phyloP scores from a whole-genome alignment of 2,329 filamentous ascomycete species.

The Tolypocladium amazonense region DNA sequence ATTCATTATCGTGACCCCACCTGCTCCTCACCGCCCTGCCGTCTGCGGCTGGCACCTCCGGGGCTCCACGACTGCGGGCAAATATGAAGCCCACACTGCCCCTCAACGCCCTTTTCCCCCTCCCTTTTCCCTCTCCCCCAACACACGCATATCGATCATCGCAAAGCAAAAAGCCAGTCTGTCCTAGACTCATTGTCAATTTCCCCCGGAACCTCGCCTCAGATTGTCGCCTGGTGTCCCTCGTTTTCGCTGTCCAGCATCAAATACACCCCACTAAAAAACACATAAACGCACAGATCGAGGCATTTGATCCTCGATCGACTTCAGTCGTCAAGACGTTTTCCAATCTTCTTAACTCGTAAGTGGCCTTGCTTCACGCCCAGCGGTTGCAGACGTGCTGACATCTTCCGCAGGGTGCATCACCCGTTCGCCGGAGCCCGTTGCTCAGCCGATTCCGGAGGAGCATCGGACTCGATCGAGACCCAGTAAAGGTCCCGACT shows the following conservation, averaged over 20 bases:
- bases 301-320: constrained; percentile 43
- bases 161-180: background rate
- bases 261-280: constrained; percentile 2
- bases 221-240: background rate
- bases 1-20: background rate
- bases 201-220: background rate
- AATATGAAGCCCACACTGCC: background rate
- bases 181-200: background rate
- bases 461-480: constrained; percentile 60
- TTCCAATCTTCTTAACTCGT: constrained; percentile 97
- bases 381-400: constrained; percentile 8
- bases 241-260: background rate
- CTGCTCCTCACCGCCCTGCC: background rate
- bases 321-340: constrained; percentile 76
- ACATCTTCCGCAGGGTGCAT: constrained; percentile 55
- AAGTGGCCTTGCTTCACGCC: constrained; percentile 28
- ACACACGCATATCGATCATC: background rate
- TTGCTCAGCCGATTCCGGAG: constrained; percentile 81
- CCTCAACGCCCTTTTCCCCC: background rate
- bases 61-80: background rate
- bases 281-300: constrained; percentile 30
- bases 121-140: background rate
- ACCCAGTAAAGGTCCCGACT: constrained; percentile 39
- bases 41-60: background rate
- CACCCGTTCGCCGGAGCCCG: constrained; percentile 95